Evolutionary conservation across 176 grass and related monocot genomes (phyloP), one percentile per base, ranked within the genome.

Genomic region (Ensete ventricosum): DNA sequence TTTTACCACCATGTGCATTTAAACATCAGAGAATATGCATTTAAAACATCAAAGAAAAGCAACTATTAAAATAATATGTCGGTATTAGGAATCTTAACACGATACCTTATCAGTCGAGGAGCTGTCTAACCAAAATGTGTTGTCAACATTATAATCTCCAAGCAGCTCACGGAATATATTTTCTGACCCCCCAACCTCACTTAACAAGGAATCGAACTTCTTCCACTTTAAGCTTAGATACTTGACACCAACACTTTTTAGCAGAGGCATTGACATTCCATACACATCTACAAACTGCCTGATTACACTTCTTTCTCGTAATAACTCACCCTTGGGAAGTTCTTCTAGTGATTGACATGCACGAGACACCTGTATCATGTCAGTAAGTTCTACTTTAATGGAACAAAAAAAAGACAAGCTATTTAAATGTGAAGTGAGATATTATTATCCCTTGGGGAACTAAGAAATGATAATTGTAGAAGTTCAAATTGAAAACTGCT

Each of bases 111-210:
- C 94, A 13, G 80, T 79, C 80, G 94, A 93, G 74, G 94, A 98
- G 79, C 94, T 98, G 74, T 98, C 94, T 71, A 98, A 75, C 94
- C 94, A 98, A 93, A 98, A 93, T 5, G 94, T 98, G 52, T 93
- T 90, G 78, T 88, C 81, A 17, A 80, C 74, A 6, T 76, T 91
- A 23, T 89, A 73, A 51, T 85, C 75, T 57, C 94, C 86, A 85
- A 89, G 93, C 76, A 98, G 81, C 34, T 78, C 43, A 1, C 17
- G 51, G 79, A 98, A 98, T 66, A 98, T 89, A 76, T 84, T 86
- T 84, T 88, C 86, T 67, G 85, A 83, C 14, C 78, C 80, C 59
- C 74, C 76, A 59, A 82, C 54, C 11, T 43, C 54, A 80, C 77
- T 76, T 9, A 90, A 22, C 20, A 98, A 82, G 26, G 83, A 86